phyloP scores from a whole-genome alignment of 2,329 filamentous ascomycete species.

The Phialocephala subalpina region DNA sequence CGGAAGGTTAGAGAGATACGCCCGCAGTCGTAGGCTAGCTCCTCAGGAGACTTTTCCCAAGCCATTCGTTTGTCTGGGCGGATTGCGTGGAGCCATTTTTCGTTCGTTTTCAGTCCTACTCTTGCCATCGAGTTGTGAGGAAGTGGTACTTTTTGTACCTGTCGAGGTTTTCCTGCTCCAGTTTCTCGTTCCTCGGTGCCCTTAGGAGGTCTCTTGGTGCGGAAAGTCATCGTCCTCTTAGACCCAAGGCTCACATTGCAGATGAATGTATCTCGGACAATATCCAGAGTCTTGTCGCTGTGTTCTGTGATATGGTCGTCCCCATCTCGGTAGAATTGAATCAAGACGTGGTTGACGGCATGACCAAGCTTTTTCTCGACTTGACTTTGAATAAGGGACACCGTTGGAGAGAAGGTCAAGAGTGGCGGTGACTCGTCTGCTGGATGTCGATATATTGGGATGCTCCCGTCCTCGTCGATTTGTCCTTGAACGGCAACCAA shows the following conservation, averaged over 20 bases:
- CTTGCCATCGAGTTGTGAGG: conserved; percentile 91
- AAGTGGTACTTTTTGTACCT: conserved; percentile 68
- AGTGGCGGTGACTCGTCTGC: conserved; percentile 86
- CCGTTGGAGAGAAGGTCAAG: conserved; percentile 76
- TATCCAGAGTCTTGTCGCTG: conserved; percentile 95
- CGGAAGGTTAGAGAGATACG: conserved; percentile 95
- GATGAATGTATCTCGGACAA: conserved; percentile 81
- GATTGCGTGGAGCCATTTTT: conserved; percentile 91
- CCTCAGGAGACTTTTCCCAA: conserved; percentile 71
- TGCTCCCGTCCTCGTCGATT: conserved; percentile 71
- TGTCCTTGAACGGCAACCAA: conserved; percentile 89
- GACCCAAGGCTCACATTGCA: conserved; percentile 95
- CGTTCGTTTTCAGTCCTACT: conserved; percentile 83
- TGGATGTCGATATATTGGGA: conserved; percentile 94
- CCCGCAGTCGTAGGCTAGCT: conserved; percentile 76
- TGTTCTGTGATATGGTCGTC: conserved; percentile 95
- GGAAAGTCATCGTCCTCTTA: conserved; percentile 86
- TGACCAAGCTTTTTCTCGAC: conserved; percentile 81
- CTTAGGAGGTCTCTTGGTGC: conserved; percentile 74
- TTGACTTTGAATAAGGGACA: conserved; percentile 70
- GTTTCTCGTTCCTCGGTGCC: conserved; percentile 40
- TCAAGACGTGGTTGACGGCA: conserved; percentile 86
- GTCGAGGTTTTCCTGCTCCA: conserved; percentile 35
- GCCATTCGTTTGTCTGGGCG: conserved; percentile 80
- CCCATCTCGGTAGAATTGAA: conserved; percentile 91